A percentile compares a stretch with the other conserved stretches of the same genome.
phyloP scores from a whole-genome alignment of 75 land plant species.

The Chamaecyparis obtusa region DNA sequence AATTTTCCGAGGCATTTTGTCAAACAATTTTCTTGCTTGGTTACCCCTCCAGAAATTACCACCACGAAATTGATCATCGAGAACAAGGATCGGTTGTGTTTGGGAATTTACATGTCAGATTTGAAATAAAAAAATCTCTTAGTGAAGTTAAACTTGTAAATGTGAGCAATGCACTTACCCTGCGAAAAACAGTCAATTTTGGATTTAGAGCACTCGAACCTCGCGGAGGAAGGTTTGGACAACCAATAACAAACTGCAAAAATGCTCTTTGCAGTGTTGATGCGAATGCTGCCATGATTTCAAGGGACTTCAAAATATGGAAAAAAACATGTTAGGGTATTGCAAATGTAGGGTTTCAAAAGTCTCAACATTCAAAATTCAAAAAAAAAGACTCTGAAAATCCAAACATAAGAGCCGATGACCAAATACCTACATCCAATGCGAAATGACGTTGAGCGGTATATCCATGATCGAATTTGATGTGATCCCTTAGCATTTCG shows the following conservation, averaged over 20 bases:
- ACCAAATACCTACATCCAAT: slow-evolving; percentile 39
- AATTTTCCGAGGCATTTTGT: no score
- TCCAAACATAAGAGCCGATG: no score
- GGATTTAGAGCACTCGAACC: slow-evolving; percentile 69
- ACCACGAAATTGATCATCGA: no score
- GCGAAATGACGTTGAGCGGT: slow-evolving; percentile 54
- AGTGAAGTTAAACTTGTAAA: not conserved
- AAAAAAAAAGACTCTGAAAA: no score
- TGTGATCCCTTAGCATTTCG: slow-evolving; percentile 38
- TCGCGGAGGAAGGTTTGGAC: slow-evolving; percentile 74
- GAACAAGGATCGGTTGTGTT: no score
- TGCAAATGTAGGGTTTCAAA: no score
- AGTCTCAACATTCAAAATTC: no score
- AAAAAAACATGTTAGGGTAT: not conserved
- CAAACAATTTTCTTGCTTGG: no score
- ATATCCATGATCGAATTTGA: slow-evolving; percentile 80
- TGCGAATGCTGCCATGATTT: slow-evolving; percentile 48
- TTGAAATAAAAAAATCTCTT: not conserved
- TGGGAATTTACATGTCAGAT: no score
- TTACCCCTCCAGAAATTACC: no score
- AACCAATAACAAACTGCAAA: slow-evolving; percentile 80
- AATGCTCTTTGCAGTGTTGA: slow-evolving; percentile 39
- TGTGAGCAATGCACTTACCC: slow-evolving; percentile 29
- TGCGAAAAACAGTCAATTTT: slow-evolving; percentile 71
- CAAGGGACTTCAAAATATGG: slow-evolving; percentile 44